phyloP scores from a whole-genome alignment of 257 asterid species.

The Thymus mandschuricus region DNA sequence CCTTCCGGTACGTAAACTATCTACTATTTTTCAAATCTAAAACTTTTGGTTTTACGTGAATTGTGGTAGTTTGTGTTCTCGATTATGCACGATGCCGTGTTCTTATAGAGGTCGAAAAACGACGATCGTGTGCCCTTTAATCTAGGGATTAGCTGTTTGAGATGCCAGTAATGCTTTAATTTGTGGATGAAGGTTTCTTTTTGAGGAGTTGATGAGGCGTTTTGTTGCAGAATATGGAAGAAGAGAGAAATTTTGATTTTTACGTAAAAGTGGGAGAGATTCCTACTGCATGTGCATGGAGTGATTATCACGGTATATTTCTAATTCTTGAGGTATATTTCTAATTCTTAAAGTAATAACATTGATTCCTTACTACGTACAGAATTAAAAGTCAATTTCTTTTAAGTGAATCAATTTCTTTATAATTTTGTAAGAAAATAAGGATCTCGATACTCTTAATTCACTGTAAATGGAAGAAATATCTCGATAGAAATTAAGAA shows the following conservation, averaged over 20 bases:
- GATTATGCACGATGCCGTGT: background rate
- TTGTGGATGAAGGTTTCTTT: slow-evolving; percentile 19
- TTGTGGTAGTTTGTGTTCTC: background rate
- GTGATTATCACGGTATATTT: background rate
- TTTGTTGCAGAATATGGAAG: slow-evolving; percentile 14
- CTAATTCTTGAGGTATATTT: no score
- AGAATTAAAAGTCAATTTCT: slow-evolving; percentile 1
- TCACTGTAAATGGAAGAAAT: no score
- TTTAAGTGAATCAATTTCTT: slow-evolving; percentile 4
- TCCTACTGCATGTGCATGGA: background rate
- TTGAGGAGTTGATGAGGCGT: background rate
- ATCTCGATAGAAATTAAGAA: no score
- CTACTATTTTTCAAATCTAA: background rate
- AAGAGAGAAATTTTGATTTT: slow-evolving; percentile 25
- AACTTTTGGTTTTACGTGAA: background rate
- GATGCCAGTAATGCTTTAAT: background rate
- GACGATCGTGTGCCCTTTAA: slow-evolving; percentile 33
- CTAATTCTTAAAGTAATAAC: background rate
- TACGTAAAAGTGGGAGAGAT: slow-evolving; percentile 22
- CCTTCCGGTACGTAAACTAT: background rate
- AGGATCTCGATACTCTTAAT: no score
- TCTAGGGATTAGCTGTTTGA: slow-evolving; percentile 26
- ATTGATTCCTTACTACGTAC: background rate
- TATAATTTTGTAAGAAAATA: no score
- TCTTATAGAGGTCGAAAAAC: slow-evolving; percentile 35